Percentiles rank a stretch among this genome's conserved stretches.
Conservation (phyloP, 2,329 filamentous ascomycete species). For the Rosellinia necatrix region DNA sequence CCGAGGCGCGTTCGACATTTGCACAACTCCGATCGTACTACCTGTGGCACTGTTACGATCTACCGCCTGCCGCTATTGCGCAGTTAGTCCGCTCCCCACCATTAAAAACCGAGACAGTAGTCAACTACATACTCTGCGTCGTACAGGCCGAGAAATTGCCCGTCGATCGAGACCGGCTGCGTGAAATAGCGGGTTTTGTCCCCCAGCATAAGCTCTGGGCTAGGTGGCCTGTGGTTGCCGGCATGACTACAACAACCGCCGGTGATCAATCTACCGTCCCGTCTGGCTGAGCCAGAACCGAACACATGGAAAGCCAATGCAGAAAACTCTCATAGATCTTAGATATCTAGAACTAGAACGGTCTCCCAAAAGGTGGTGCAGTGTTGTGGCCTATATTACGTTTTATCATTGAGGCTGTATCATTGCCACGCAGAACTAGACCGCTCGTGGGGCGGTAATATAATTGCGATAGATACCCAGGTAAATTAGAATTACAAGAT, state of each 20-base stretch:
- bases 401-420: no score
- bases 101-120: constrained; percentile 59
- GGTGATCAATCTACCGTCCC: not conserved
- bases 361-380: no score
- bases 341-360: not conserved
- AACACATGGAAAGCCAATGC: no score
- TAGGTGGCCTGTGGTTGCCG: constrained; percentile 11
- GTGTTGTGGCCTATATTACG: no score
- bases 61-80: constrained; percentile 56
- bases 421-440: no score
- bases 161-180: constrained; percentile 50
- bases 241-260: not conserved
- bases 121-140: constrained; percentile 62
- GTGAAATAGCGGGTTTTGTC: constrained; percentile 46
- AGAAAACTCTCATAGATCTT: no score
- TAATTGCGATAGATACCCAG: constrained; percentile 7
- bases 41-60: constrained; percentile 63
- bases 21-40: constrained; percentile 62
- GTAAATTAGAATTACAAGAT: constrained; percentile 4
- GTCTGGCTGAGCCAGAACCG: not conserved
- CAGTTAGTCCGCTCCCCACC: constrained; percentile 64
- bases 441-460: no score
- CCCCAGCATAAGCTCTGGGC: constrained; percentile 20
- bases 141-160: constrained; percentile 57
- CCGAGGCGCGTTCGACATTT: constrained; percentile 13